These are phyloP conservation scores for Pulchroboletus neoregius DNA, from an alignment of 1,284 basidiomycete species.

Conservation along the genomic window DNA sequence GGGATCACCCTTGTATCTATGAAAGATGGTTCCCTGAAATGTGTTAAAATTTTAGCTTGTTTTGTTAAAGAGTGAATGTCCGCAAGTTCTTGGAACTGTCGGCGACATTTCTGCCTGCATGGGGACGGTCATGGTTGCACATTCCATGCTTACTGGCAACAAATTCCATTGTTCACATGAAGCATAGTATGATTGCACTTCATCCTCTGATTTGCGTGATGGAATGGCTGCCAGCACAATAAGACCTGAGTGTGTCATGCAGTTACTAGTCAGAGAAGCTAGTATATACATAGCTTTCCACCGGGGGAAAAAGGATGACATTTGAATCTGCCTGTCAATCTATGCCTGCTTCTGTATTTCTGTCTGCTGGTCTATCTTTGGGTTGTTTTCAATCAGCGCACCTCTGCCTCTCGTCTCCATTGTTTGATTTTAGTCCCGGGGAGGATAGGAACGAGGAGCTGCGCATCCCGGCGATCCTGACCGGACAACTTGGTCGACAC, in stretches of 20 bases:
- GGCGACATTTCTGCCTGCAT: background rate
- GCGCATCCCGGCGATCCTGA: conserved; percentile 27
- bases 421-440: conserved; percentile 28
- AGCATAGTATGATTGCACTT: background rate
- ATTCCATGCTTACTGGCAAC: background rate
- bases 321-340: background rate
- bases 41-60: background rate
- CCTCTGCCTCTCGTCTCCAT: conserved; percentile 24
- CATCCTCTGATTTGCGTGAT: background rate
- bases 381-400: background rate
- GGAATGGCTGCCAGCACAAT: background rate
- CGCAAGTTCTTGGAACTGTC: background rate
- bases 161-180: background rate
- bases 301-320: background rate
- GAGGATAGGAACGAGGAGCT: conserved; percentile 26
- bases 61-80: background rate
- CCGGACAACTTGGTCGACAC: conserved; percentile 20
- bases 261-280: background rate
- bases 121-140: background rate
- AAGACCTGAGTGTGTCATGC: background rate
- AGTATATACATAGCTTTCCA: conserved; percentile 2
- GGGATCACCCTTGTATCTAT: background rate
- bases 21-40: background rate
- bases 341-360: background rate
- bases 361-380: background rate